phyloP scores from a whole-genome alignment of 768 basidiomycete species.

The Calocera cornea region DNA sequence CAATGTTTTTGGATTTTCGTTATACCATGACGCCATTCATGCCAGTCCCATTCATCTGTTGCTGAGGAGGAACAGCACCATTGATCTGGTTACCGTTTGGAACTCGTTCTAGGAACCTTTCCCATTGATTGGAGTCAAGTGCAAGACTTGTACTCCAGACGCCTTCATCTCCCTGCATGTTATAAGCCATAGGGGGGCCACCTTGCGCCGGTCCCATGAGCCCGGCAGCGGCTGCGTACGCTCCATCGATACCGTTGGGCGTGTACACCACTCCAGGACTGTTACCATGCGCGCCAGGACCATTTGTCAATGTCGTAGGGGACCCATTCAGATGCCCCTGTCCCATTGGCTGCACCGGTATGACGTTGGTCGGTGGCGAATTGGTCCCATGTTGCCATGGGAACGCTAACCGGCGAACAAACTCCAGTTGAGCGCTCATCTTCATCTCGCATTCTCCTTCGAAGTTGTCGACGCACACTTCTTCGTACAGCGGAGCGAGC shows the following conservation, averaged over 20 bases:
- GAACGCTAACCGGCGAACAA: conserved; percentile 64
- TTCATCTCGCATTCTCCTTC: conserved; percentile 43
- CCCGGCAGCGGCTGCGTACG: background rate
- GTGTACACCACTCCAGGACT: background rate
- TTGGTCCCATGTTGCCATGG: conserved; percentile 29
- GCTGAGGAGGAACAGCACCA: background rate
- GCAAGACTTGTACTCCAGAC: background rate
- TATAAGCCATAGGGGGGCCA: background rate
- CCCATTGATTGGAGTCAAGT: background rate
- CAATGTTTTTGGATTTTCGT: background rate
- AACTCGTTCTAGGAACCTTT: background rate
- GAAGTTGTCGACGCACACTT: conserved; percentile 38
- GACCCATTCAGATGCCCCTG: background rate
- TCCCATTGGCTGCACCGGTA: background rate
- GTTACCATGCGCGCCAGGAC: background rate
- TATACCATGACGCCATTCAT: background rate
- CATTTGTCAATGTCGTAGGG: background rate
- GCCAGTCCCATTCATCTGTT: background rate
- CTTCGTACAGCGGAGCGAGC: conserved; percentile 58
- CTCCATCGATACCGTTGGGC: background rate
- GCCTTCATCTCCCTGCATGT: background rate
- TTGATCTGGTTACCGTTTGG: conserved; percentile 1
- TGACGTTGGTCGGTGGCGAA: background rate
- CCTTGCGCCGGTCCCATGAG: background rate
- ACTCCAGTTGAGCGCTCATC: conserved; percentile 40